Evolutionary conservation across 1,284 basidiomycete species (phyloP).

Genomic region (Ustilago hordei): DNA sequence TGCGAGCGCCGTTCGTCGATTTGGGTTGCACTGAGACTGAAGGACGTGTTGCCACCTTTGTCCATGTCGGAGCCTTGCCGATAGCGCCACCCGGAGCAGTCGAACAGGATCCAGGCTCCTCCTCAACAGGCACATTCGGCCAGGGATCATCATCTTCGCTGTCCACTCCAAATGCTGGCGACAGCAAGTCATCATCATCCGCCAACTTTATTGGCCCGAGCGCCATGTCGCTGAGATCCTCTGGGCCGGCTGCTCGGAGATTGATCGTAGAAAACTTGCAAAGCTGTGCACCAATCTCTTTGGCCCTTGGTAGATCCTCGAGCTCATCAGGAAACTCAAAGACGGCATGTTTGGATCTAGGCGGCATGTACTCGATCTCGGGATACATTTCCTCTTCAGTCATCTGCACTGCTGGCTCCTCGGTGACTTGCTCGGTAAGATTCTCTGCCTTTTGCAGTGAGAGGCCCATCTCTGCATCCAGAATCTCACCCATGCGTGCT

Average conservation of each 20-base stretch:
- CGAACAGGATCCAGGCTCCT: not conserved
- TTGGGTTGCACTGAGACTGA: not conserved
- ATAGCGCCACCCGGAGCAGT: not conserved
- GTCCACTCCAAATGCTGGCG: not conserved
- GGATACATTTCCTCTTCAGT: conserved; percentile 64
- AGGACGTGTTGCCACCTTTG: not conserved
- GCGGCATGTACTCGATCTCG: conserved; percentile 61
- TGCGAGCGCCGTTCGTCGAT: not conserved
- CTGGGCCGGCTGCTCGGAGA: conserved; percentile 17
- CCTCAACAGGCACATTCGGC: conserved; percentile 35
- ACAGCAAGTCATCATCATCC: conserved; percentile 7
- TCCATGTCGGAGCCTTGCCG: not conserved
- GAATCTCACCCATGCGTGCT: conserved; percentile 58
- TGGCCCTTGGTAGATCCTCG: conserved; percentile 54
- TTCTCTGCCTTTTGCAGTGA: conserved; percentile 35
- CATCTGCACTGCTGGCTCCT: conserved; percentile 30
- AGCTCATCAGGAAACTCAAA: conserved; percentile 57
- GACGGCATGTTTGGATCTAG: conserved; percentile 38
- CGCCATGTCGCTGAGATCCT: conserved; percentile 33
- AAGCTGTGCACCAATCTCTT: conserved; percentile 42
- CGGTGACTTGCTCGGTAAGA: conserved; percentile 22
- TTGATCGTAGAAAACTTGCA: conserved; percentile 25
- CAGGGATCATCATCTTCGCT: conserved; percentile 48
- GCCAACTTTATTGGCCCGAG: conserved; percentile 17
- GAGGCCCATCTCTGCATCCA: conserved; percentile 52